A percentile compares a stretch with the other conserved stretches of the same genome.
Evolutionary conservation across 164 flowering plant genomes (phyloP).

Genomic region (Liquidambar formosana): DNA sequence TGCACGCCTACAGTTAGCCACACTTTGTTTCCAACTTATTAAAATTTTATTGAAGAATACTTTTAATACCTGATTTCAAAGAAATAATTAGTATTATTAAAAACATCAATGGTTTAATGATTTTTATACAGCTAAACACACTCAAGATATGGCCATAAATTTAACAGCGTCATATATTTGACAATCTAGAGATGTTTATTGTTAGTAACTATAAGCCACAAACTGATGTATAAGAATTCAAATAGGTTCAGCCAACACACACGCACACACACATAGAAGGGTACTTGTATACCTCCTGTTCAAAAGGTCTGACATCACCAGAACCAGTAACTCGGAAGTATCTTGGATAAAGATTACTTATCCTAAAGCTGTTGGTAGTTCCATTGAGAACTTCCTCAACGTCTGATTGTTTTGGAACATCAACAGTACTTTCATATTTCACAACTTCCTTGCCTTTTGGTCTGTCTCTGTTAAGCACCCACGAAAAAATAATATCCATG

Average conservation of each 20-base stretch:
- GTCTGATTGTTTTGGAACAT: constrained; percentile 63
- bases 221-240: not conserved
- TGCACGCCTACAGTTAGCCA: no score
- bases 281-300: constrained; percentile 52
- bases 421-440: constrained; percentile 49
- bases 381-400: constrained; percentile 79
- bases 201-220: not conserved
- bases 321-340: constrained; percentile 93
- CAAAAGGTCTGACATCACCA: constrained; percentile 83
- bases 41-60: no score
- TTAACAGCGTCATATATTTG: not conserved
- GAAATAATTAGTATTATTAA: not conserved
- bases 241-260: not conserved
- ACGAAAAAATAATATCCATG: constrained; percentile 63
- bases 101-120: not conserved
- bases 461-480: constrained; percentile 82
- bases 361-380: constrained; percentile 58
- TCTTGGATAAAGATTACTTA: constrained; percentile 65
- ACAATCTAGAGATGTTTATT: not conserved
- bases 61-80: no score
- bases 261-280: not conserved
- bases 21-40: no score
- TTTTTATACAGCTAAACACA: not conserved
- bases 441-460: constrained; percentile 97
- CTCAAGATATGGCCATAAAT: not conserved